Base-by-base conservation (phyloP, 129 eudicot genomes). In the Chrysanthemum makinoi region DNA sequence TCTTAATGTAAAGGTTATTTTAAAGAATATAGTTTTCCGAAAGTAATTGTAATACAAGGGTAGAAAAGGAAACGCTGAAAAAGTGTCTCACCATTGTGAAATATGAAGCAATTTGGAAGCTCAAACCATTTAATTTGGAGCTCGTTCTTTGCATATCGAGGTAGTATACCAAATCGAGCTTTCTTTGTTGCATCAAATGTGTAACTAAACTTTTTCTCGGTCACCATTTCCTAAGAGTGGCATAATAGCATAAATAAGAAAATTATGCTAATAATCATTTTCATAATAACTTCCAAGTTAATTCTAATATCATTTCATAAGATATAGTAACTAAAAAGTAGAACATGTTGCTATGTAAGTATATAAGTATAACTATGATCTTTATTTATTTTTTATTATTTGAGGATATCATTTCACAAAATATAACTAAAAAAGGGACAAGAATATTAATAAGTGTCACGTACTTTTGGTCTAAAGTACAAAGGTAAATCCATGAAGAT, bases 141-240 rank as follows among this genome's bases (percentile, higher is more conserved):
- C 77, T 93, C 98, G 55, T 85, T 89, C 81, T 89, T 87, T 22
- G 95, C 95, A 85, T 93, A 93, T 11, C 96, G 89, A 16, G 98
- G 96, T 77, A 94, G 95, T 67, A 94, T 70, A 19, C 98, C 98
- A 86, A 94, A 94, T 47, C 96, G 96, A 66, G 98, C 96, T 74
- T 85, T 89, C 79, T 87, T 87, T 53, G 98, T 85, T 57, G 88
- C 75, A 84, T 94, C 95, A 77, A 87, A 94, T 55, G 67, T 69
- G 80, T 48, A 87, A 13, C 79, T 68, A 7, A 87, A 54, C 83
- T 85, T 93, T 70, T 89, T 89, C 48, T 84, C 89, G 75, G 86
- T 94, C 79, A 94, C 95, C 96, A 94, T 94, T 72, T 90, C 97
- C 97, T 90, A 84, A 57, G 68, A 39, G 65, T 50, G 47, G 55